Evolutionary conservation across 2,329 filamentous ascomycete species (phyloP).

Genomic region (Coniochaeta pulveracea): DNA sequence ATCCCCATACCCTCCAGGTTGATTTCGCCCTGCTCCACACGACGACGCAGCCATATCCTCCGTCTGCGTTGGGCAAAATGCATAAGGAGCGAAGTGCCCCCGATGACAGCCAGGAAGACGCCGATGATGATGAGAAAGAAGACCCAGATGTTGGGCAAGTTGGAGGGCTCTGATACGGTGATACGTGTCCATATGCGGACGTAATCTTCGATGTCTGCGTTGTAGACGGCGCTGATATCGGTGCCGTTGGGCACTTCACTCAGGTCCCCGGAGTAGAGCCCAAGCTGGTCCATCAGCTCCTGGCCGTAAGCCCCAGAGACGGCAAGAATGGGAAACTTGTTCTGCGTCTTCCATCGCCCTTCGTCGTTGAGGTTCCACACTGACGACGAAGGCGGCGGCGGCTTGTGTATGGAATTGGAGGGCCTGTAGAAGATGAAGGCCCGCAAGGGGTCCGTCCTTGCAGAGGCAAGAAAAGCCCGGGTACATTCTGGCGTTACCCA

Average conservation of each 20-base stretch:
- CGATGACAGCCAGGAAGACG: constrained; percentile 57
- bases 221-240: constrained; percentile 42
- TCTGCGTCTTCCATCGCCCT: constrained; percentile 58
- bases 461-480: constrained; percentile 54
- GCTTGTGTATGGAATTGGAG: constrained; percentile 42
- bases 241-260: constrained; percentile 46
- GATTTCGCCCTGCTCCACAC: constrained; percentile 68
- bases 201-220: constrained; percentile 44
- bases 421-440: constrained; percentile 54
- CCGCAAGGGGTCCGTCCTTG: constrained; percentile 45
- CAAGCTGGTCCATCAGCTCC: constrained; percentile 59
- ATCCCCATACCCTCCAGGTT: constrained; percentile 81
- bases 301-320: constrained; percentile 57
- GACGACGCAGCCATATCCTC: constrained; percentile 53
- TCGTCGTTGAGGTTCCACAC: constrained; percentile 63
- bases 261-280: constrained; percentile 67
- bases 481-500: constrained; percentile 73
- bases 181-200: constrained; percentile 49
- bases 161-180: constrained; percentile 29
- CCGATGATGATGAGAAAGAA: constrained; percentile 63
- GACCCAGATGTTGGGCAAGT: constrained; percentile 68
- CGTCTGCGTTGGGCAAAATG: constrained; percentile 65
- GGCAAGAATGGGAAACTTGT: constrained; percentile 73
- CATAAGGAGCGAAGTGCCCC: constrained; percentile 58
- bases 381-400: constrained; percentile 52